Evolutionary conservation across 2,329 filamentous ascomycete genomes (phyloP), one percentile per base, ranked within the genome.

Genomic region (Atkinsonella hypoxylon): DNA sequence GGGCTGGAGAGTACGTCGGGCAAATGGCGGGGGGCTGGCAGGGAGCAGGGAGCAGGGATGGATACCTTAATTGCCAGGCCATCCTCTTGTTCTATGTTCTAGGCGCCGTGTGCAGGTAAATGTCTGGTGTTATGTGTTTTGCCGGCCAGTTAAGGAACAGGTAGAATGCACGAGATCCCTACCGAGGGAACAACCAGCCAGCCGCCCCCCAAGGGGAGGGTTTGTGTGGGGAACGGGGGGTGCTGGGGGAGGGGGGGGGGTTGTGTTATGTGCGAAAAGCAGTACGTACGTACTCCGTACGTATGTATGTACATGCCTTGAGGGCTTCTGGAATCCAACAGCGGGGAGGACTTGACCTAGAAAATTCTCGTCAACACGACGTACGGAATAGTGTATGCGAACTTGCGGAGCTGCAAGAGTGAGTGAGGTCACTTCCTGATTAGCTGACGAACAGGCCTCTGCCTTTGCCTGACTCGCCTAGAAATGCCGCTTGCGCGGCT

Each of bases 31-130:
- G 31, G 43, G 38, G 38, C 18, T 22, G 17, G 22, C n/a, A 38
- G 18, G 34, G 39, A 32, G 5, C 31, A 30, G 20, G 48, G 41
- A 44, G 41, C 46, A 17, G 22, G 42, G 34, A 46, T 45, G 42
- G 34, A 46, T 41, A 46, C 22, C 47, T 50, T 34, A 46, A 47
- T 42, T n/a, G 38, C 44, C 36, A 45, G 43, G 20, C 41, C 31
- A 36, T 30, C 48, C 40, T 22, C 42, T 31, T 12, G 42, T 44
- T 42, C 4, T 4, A 22, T 20, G n/a, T n/a, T n/a, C n/a, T n/a
- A n/a, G n/a, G n/a, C n/a, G n/a, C n/a, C n/a, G n/a, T n/a, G n/a
- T n/a, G n/a, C n/a, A n/a, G n/a, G n/a, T n/a, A n/a, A n/a, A n/a
- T n/a, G n/a, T n/a, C n/a, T n/a, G n/a, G n/a, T n/a, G n/a, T n/a